Evolutionary conservation across 2,329 filamentous ascomycete species (phyloP).

Genomic region (Penicillium sclerotigenum): DNA sequence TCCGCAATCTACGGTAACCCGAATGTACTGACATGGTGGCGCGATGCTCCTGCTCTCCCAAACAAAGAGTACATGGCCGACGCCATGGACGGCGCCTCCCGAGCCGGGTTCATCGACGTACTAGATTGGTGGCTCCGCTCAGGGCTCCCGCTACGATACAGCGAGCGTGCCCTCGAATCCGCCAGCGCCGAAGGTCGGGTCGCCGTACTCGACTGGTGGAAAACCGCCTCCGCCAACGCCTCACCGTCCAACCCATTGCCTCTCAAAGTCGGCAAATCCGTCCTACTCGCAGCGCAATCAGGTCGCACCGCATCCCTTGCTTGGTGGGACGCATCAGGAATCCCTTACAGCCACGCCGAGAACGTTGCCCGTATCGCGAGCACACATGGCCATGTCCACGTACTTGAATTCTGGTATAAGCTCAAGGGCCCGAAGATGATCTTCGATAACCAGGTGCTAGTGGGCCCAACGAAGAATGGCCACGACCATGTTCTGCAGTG

Average conservation of each 20-base stretch:
- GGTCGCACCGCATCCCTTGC: conserved; percentile 73
- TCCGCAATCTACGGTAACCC: conserved; percentile 81
- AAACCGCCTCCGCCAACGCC: conserved; percentile 61
- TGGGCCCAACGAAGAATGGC: conserved; percentile 82
- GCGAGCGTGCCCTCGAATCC: conserved; percentile 80
- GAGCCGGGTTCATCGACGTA: conserved; percentile 77
- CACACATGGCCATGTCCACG: conserved; percentile 76
- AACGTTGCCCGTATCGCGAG: conserved; percentile 80
- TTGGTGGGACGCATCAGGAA: conserved; percentile 84
- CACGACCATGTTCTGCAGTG: conserved; percentile 83
- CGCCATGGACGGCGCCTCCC: conserved; percentile 81
- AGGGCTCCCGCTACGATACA: conserved; percentile 77
- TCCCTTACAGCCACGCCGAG: conserved; percentile 76
- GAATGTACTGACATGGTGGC: conserved; percentile 89
- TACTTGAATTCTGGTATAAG: conserved; percentile 78
- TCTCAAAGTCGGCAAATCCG: conserved; percentile 78
- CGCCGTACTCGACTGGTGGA: conserved; percentile 92
- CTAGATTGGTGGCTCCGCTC: conserved; percentile 90
- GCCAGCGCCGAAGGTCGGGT: conserved; percentile 81
- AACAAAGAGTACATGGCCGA: conserved; percentile 84
- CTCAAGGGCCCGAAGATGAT: conserved; percentile 72
- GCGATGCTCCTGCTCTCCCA: conserved; percentile 73
- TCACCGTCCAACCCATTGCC: conserved; percentile 51
- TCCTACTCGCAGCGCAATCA: conserved; percentile 78
- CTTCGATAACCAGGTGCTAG: conserved; percentile 78